Percentiles rank a stretch among this genome's conserved stretches.
Evolutionary conservation across 768 basidiomycete species (phyloP).

Genomic region (Exsudoporus frostii): DNA sequence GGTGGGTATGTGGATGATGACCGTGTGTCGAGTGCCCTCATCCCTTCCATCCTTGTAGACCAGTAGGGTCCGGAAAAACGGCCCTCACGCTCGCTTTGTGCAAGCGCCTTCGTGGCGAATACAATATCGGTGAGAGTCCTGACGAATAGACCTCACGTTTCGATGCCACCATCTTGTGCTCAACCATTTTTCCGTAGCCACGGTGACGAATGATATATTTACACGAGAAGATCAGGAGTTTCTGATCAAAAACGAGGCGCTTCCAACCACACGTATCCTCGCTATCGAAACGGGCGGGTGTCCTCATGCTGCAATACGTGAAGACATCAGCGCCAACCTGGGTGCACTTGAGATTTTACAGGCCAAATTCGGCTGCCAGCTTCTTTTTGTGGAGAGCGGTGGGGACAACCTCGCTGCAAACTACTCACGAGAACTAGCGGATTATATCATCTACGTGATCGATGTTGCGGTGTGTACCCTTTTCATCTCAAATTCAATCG

Average conservation of each 20-base stretch:
- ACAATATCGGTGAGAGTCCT: slow-evolving; percentile 77
- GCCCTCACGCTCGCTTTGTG: slow-evolving; percentile 91
- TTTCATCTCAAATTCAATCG: background rate
- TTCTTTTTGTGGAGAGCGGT: slow-evolving; percentile 94
- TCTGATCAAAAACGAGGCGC: slow-evolving; percentile 86
- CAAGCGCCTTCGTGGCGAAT: slow-evolving; percentile 70
- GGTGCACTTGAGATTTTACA: slow-evolving; percentile 93
- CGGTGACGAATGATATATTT: slow-evolving; percentile 99
- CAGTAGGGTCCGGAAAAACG: slow-evolving; percentile 98
- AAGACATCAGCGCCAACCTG: slow-evolving; percentile 97
- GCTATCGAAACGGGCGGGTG: slow-evolving; percentile 99
- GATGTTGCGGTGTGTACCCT: slow-evolving; percentile 65
- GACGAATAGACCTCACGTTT: background rate
- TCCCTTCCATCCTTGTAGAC: slow-evolving; percentile 44
- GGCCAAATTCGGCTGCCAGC: slow-evolving; percentile 83
- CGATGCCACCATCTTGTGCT: slow-evolving; percentile 2
- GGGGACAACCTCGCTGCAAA: slow-evolving; percentile 98
- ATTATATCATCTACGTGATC: slow-evolving; percentile 95
- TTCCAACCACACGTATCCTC: slow-evolving; percentile 80
- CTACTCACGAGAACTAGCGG: slow-evolving; percentile 93
- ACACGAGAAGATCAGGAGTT: slow-evolving; percentile 98
- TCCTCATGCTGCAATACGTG: slow-evolving; percentile 96
- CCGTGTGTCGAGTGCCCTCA: background rate
- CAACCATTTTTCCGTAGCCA: slow-evolving; percentile 48
- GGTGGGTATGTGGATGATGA: slow-evolving; percentile 66